A percentile compares a stretch with the other conserved stretches of the same genome.
Conservation (phyloP, 306 rosid genomes). For the Styphnolobium japonicum region DNA sequence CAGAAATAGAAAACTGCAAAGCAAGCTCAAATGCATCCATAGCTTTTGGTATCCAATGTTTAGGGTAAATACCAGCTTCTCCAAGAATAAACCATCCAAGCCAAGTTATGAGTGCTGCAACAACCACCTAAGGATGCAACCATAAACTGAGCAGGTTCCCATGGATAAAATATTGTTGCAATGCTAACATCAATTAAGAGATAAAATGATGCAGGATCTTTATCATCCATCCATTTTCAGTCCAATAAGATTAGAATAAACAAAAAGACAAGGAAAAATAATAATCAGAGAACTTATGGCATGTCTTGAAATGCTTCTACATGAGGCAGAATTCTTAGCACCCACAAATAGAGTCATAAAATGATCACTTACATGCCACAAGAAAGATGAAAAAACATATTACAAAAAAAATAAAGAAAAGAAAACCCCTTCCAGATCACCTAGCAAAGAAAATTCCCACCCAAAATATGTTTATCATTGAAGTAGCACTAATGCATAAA, state of each 20-base stretch:
- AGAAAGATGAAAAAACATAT: not conserved
- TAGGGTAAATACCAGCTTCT: constrained; percentile 56
- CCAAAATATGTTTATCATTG: too few relatives aligned
- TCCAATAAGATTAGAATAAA: constrained; percentile 1
- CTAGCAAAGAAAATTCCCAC: not conserved
- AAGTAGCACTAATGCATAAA: too few relatives aligned
- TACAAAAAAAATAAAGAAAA: too few relatives aligned
- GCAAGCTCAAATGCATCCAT: constrained; percentile 93
- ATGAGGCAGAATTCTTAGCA: not conserved
- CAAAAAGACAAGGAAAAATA: not conserved
- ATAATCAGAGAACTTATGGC: not conserved
- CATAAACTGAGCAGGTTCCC: constrained; percentile 12
- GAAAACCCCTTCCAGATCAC: not conserved
- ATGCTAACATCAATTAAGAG: not conserved
- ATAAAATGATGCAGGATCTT: not conserved
- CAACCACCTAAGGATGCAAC: constrained; percentile 63
- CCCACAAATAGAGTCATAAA: not conserved
- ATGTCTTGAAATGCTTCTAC: not conserved
- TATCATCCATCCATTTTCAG: constrained; percentile 1
- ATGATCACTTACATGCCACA: not conserved
- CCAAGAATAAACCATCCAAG: constrained; percentile 76
- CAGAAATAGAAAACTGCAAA: constrained; percentile 86
- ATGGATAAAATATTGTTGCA: constrained; percentile 2
- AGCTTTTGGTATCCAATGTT: constrained; percentile 69
- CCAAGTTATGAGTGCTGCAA: constrained; percentile 71